Evolutionary conservation across 176 grass and related monocot genomes (phyloP), one percentile per base, ranked within the genome.

Genomic region (Musa itinerans): DNA sequence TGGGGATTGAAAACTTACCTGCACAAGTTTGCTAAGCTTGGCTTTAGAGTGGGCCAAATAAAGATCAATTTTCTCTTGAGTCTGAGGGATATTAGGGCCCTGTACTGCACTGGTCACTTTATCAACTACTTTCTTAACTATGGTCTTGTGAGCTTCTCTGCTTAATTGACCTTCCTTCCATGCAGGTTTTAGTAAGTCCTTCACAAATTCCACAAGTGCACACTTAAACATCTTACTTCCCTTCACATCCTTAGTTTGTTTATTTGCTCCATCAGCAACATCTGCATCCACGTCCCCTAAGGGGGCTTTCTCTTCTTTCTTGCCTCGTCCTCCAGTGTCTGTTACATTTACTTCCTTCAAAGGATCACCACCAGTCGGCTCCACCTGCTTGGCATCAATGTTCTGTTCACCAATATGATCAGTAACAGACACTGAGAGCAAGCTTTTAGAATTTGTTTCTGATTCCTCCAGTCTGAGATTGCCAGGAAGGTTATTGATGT

Each of bases 101-200:
- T 95, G 89, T 12, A 99, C 80, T 10, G 91, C 83, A 86, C 88
- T 78, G 15, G 83, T 92, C 70, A 99, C 96, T 71, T 99, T 99
- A 68, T 99, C 89, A 1, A 99, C 89, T 23, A 99, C 96, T 79
- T 95, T 99, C 84, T 99, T 99, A 77, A 99, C 96, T 2, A 99
- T 99, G 22, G 91, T 92, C 66, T 99, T 99, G 68, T 99, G 91
- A 13, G 89, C 19, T 77, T 99, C 96, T 77, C 88, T 89, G 75
- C 82, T 99, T 79, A 99, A 54, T 21, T 99, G 91, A 17, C 96
- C 96, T 50, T 99, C 91, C 86, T 99, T 99, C 96, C 96, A 99
- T 10, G 86, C 87, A 12, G 96, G 96, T 70, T 99, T 99, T 53
- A 99, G 77, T 12, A 90, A 58, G 52, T 99, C 96, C 85, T 99